These are phyloP conservation scores for Thielaviopsis ethacetica DNA, from an alignment of 2,329 filamentous ascomycete species.

Conservation along the genomic window DNA sequence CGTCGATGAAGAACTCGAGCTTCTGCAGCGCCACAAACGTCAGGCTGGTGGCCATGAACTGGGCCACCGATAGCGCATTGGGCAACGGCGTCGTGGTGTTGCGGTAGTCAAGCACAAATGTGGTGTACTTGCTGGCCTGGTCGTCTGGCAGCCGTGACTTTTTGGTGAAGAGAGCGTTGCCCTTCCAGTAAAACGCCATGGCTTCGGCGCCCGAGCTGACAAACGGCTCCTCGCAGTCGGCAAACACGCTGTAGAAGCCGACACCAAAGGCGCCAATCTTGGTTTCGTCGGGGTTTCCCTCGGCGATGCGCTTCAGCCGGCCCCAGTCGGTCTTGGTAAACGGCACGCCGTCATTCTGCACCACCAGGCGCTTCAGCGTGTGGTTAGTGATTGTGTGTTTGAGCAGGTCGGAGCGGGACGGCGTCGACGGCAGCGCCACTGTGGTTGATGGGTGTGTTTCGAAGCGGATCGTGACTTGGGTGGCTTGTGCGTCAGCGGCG, in stretches of 20 bases:
- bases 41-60: conserved; percentile 86
- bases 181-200: conserved; percentile 99
- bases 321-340: conserved; percentile 89
- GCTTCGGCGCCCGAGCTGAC: conserved; percentile 82
- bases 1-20: conserved; percentile 83
- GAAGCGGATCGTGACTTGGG: conserved; percentile 77
- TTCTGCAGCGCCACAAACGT: conserved; percentile 83
- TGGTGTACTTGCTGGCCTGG: conserved; percentile 54
- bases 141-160: conserved; percentile 57
- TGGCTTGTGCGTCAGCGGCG: conserved; percentile 89
- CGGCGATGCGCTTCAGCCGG: conserved; percentile 88
- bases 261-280: conserved; percentile 98
- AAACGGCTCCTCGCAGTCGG: conserved; percentile 95
- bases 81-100: conserved; percentile 78
- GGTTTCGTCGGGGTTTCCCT: conserved; percentile 95
- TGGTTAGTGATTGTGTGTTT: conserved; percentile 76
- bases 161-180: conserved; percentile 89
- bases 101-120: conserved; percentile 89
- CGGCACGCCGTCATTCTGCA: conserved; percentile 79
- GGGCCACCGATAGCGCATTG: conserved; percentile 68
- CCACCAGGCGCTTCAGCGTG: conserved; percentile 71
- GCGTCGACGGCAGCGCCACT: conserved; percentile 50
- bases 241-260: conserved; percentile 96
- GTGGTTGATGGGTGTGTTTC: conserved; percentile 74
- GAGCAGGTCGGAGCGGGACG: conserved; percentile 53